Percentiles rank a stretch among this genome's conserved stretches.
phyloP scores from a whole-genome alignment of 192 early-diverging fungal genomes.

The Coemansia sp. region DNA sequence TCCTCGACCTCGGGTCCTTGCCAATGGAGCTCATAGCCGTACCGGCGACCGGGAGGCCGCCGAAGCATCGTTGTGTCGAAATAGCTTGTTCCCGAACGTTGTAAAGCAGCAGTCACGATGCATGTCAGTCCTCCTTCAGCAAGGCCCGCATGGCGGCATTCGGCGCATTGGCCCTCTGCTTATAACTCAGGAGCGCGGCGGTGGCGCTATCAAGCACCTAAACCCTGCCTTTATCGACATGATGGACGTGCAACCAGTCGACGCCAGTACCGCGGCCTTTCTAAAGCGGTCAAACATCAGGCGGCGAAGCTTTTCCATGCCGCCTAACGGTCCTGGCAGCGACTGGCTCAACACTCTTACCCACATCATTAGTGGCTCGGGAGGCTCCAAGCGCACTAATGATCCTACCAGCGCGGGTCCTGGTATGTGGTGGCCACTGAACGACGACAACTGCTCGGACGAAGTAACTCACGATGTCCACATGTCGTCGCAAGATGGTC shows the following conservation, averaged over 20 bases:
- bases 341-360: slow-evolving; percentile 38
- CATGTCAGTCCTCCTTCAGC: slow-evolving; percentile 51
- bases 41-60: slow-evolving; percentile 13
- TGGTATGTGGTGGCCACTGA: slow-evolving; percentile 58
- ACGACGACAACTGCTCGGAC: slow-evolving; percentile 54
- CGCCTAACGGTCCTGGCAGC: slow-evolving; percentile 20
- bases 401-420: slow-evolving; percentile 26
- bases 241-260: slow-evolving; percentile 56
- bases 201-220: slow-evolving; percentile 34
- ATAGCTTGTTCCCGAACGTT: slow-evolving; percentile 51
- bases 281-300: slow-evolving; percentile 47
- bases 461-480: slow-evolving; percentile 50
- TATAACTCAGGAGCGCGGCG: slow-evolving; percentile 50
- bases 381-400: slow-evolving; percentile 4
- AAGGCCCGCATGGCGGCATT: slow-evolving; percentile 55
- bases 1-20: background rate
- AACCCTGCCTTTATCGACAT: slow-evolving; percentile 56
- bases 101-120: slow-evolving; percentile 56
- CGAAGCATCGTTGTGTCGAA: slow-evolving; percentile 32
- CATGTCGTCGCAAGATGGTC: slow-evolving; percentile 22
- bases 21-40: slow-evolving; percentile 15
- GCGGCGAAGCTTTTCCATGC: slow-evolving; percentile 48
- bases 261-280: slow-evolving; percentile 31
- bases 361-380: slow-evolving; percentile 20
- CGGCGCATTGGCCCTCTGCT: slow-evolving; percentile 49